Evolutionary conservation across 2,329 filamentous ascomycete genomes (phyloP).

Genomic region (Cladosporium oxysporum): DNA sequence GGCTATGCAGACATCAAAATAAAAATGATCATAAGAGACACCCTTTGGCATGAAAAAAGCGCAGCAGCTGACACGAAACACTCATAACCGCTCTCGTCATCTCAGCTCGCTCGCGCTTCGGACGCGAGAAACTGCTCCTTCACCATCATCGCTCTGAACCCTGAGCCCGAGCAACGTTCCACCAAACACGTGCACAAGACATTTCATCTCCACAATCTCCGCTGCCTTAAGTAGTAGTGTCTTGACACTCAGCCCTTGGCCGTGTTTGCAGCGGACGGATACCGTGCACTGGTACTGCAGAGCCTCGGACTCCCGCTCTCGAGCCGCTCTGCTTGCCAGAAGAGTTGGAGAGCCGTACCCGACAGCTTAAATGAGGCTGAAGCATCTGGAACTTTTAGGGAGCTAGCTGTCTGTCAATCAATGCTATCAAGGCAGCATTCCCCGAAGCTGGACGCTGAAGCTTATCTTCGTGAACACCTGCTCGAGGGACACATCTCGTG

Average conservation of each 20-base stretch:
- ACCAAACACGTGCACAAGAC: constrained; percentile 9
- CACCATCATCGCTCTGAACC: not conserved
- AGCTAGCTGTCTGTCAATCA: not conserved
- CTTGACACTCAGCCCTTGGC: no score
- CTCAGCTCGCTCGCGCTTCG: constrained; percentile 3
- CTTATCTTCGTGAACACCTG: not conserved
- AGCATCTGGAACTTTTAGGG: not conserved
- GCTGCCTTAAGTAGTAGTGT: not conserved
- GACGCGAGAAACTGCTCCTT: not conserved
- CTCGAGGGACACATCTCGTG: not conserved
- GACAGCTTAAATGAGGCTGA: not conserved
- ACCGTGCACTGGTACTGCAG: not conserved
- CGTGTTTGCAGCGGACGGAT: not conserved
- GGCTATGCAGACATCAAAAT: not conserved
- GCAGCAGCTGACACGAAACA: not conserved
- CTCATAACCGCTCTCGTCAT: not conserved
- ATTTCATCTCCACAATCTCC: constrained; percentile 10
- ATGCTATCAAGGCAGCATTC: not conserved
- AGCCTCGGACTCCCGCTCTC: not conserved
- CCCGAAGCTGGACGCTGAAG: not conserved
- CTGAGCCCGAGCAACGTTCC: constrained; percentile 1
- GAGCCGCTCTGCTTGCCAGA: not conserved
- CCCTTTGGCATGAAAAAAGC: not conserved
- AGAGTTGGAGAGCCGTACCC: constrained; percentile 1
- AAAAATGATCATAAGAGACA: not conserved